Conservation (phyloP, 768 basidiomycete genomes). For the Lentinula boryana region DNA sequence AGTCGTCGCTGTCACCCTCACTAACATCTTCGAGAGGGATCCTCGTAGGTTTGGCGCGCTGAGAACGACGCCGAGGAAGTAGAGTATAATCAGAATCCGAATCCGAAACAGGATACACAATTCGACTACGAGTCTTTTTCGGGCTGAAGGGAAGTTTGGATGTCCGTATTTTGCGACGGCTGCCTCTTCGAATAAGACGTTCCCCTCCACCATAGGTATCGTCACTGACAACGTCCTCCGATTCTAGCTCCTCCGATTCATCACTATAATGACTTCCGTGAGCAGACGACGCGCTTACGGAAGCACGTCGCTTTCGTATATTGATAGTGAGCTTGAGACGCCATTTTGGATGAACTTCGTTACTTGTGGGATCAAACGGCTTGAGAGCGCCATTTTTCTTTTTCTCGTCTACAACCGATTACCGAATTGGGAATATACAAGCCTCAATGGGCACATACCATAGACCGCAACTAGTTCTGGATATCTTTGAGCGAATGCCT, state of each 20-base stretch:
- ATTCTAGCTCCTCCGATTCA: slow-evolving; percentile 23
- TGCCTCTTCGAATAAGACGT: slow-evolving; percentile 12
- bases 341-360: slow-evolving; percentile 53
- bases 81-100: slow-evolving; percentile 26
- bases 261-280: slow-evolving; percentile 19
- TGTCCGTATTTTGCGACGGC: slow-evolving; percentile 13
- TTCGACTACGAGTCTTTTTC: slow-evolving; percentile 45
- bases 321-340: slow-evolving; percentile 37
- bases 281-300: slow-evolving; percentile 19
- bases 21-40: slow-evolving; percentile 25
- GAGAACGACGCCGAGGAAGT: slow-evolving; percentile 42
- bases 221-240: slow-evolving; percentile 21
- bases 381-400: slow-evolving; percentile 35
- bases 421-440: slow-evolving; percentile 7
- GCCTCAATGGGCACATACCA: slow-evolving; percentile 32
- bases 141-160: slow-evolving; percentile 61
- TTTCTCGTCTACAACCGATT: background rate
- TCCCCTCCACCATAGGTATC: slow-evolving; percentile 10
- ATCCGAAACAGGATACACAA: slow-evolving; percentile 19
- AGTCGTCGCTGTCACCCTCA: slow-evolving; percentile 19
- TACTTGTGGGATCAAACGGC: slow-evolving; percentile 56
- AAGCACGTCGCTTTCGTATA: slow-evolving; percentile 14
- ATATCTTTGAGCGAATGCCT: slow-evolving; percentile 30
- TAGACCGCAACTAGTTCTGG: slow-evolving; percentile 48
- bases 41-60: slow-evolving; percentile 32